A percentile compares a stretch with the other conserved stretches of the same genome.
Conservation (phyloP, 2,329 filamentous ascomycete genomes). For the Colletotrichum euphorbiae region DNA sequence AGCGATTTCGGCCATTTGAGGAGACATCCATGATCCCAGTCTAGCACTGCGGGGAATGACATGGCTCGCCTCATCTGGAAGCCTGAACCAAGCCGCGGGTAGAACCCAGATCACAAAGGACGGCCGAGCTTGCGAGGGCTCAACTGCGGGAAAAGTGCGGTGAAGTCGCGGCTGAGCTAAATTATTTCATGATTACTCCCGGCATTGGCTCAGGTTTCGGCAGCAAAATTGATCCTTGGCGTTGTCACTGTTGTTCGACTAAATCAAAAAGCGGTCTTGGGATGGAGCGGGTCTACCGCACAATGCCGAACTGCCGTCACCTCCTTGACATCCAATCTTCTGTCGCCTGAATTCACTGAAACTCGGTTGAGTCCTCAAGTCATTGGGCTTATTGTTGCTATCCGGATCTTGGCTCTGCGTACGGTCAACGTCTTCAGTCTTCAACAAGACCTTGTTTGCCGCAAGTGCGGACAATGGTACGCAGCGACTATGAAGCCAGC, state of each 20-base stretch:
- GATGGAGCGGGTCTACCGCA: background rate
- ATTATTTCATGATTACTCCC: background rate
- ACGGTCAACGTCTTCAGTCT: too few species aligned
- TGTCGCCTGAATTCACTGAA: background rate
- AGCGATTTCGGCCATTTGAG: background rate
- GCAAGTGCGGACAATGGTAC: too few species aligned
- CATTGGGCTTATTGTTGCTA: background rate
- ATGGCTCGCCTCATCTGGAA: too few species aligned
- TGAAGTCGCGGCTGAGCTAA: background rate
- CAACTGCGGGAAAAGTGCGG: slow-evolving; percentile 7
- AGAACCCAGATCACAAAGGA: slow-evolving; percentile 6
- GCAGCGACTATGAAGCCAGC: background rate
- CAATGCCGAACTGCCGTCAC: slow-evolving; percentile 3
- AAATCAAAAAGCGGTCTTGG: background rate
- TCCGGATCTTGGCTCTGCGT: too few species aligned
- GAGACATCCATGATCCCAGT: slow-evolving; percentile 14
- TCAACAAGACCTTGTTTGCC: too few species aligned
- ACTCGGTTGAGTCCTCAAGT: background rate
- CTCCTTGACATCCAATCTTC: background rate
- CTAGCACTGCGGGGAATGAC: background rate
- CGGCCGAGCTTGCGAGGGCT: background rate
- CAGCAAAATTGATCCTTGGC: slow-evolving; percentile 2
- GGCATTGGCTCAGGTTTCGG: background rate
- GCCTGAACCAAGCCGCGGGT: background rate
- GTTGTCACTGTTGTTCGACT: too few species aligned